Conservation (phyloP, 306 rosid species). For the Inga leiocalycina region DNA sequence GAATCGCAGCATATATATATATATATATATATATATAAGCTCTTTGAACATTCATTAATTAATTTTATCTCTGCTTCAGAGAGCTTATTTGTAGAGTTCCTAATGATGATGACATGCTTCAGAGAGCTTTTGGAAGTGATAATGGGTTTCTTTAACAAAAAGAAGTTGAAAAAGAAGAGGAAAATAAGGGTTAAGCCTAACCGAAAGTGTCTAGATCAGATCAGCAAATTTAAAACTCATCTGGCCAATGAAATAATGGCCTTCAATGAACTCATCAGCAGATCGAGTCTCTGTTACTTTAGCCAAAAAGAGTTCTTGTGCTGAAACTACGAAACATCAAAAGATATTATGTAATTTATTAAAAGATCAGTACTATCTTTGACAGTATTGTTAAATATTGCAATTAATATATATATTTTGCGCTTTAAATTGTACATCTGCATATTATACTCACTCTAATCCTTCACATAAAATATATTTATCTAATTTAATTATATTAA, state of each 20-base stretch:
- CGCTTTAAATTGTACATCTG: neutral
- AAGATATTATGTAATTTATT: neutral
- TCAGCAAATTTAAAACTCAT: neutral
- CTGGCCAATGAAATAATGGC: neutral
- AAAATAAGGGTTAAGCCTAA: constrained; percentile 3
- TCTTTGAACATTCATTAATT: constrained; percentile 1
- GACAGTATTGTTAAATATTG: neutral
- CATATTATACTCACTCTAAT: neutral
- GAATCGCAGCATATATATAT: neutral
- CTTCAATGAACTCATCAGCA: neutral
- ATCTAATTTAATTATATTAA: no score
- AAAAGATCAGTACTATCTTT: neutral
- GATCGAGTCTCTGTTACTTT: neutral
- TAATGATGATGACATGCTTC: constrained; percentile 11
- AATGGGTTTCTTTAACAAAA: neutral
- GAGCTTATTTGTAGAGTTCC: constrained; percentile 16
- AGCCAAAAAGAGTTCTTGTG: neutral
- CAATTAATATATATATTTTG: neutral
- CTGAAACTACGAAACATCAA: neutral
- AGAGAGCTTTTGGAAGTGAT: neutral
- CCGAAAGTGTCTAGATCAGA: neutral
- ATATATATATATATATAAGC: neutral
- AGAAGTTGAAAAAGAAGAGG: constrained; percentile 6
- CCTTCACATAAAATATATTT: no score
- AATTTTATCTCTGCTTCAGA: constrained; percentile 19